Base-by-base conservation (phyloP, 164 flowering plant genomes). In the Houttuynia cordata region DNA sequence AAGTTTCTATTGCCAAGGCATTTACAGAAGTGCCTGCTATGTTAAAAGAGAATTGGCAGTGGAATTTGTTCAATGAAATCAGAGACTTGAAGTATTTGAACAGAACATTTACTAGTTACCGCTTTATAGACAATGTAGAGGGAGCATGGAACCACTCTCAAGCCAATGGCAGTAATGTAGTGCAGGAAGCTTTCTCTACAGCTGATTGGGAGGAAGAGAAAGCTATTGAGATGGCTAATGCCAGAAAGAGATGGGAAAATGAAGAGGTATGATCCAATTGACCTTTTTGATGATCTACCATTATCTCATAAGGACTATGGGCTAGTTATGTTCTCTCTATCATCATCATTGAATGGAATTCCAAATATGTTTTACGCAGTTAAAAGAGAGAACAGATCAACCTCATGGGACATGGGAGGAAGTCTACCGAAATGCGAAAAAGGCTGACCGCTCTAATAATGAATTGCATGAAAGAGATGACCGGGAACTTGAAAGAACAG, bases 391-490 rank as follows among this genome's bases (percentile, higher is more conserved):
- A 77, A 79, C 77, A 34, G 95, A 83, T 69, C 93, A 81, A 68
- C 71, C 83, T 65, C 86, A 69, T 69, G 93, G 93, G 66, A 81
- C 88, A 60, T 94, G 99, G 97, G 99, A 91, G 60, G 97, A 94
- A 18, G 91, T 94, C n/a, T 94, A 91, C 75, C 78, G 87, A 65
- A 87, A 52, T 75, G 89, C 92, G 42, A 87, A 83, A 74, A 88
- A 76, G 73, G 91, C 78, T 40, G 97, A 81, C 53, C 78, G 93
- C 45, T 41, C 73, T 8, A 88, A 69, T 75, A 83, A 82, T 76
- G 95, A 86, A 64, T 75, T 91, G 73, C 96, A 81, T 75, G 99
- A 94, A 75, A 88, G 99, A 73, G 99, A 91, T 69, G 99, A 94
- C 62, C 79, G 97, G 47, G 99, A 94, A 78, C 88, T 94, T 63